Evolutionary conservation across 2,329 filamentous ascomycete species (phyloP).

Genomic region (Leptographium lundbergii): DNA sequence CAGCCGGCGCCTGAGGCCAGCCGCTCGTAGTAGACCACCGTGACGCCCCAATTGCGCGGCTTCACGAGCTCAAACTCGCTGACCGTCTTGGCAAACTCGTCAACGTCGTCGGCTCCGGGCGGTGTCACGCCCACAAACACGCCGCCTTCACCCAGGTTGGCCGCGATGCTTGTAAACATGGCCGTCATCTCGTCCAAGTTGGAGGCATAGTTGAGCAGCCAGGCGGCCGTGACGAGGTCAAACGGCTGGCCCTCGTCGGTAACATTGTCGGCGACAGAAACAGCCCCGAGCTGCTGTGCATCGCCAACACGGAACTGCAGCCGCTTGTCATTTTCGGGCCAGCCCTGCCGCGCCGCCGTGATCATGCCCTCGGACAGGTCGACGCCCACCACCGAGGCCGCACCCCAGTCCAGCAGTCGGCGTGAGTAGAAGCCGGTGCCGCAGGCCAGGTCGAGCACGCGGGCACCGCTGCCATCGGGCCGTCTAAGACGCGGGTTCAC

Average conservation of each 20-base stretch:
- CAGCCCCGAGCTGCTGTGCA: conserved; percentile 15
- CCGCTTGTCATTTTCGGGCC: not conserved
- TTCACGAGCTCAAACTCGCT: not conserved
- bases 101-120: conserved; percentile 6
- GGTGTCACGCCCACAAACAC: conserved; percentile 19
- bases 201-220: conserved; percentile 25
- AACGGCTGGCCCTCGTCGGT: conserved; percentile 14
- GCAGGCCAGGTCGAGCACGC: conserved; percentile 25
- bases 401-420: conserved; percentile 21
- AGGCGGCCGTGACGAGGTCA: conserved; percentile 23
- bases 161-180: conserved; percentile 22
- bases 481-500: conserved; percentile 4
- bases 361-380: conserved; percentile 24
- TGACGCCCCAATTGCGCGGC: not conserved
- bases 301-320: conserved; percentile 13
- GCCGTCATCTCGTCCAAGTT: conserved; percentile 15
- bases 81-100: not conserved
- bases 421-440: conserved; percentile 23
- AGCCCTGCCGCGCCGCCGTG: conserved; percentile 13
- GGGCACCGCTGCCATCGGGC: not conserved
- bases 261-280: not conserved
- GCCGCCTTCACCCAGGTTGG: conserved; percentile 22
- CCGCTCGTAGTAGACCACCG: conserved; percentile 5
- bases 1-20: conserved; percentile 6
- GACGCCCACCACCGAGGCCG: conserved; percentile 20